Base-by-base conservation (phyloP, 1,284 basidiomycete genomes). In the Tilletia caries region DNA sequence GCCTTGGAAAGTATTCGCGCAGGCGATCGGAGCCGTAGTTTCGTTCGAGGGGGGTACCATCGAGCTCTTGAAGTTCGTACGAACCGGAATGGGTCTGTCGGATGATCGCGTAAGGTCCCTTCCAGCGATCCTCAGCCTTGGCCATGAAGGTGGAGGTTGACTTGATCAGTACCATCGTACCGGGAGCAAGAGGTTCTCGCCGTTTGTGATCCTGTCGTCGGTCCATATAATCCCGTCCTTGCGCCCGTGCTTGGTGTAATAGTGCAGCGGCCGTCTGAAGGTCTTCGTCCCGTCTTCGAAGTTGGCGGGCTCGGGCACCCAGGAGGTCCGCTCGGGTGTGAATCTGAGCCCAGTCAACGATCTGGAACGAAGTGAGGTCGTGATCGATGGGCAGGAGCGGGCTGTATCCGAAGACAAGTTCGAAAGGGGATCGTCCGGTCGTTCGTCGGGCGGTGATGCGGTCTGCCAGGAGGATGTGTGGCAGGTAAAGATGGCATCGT, bases 301-400 rank as follows among this genome's bases (percentile, higher is more conserved):
- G 23, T 29, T 54, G 52, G 13, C 52, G 52, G 12, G 52, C 52
- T 12, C 52, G 15, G 13, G 13, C 20, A 23, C 20, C 52, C 4
- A 54, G 52, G 4, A 54, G 23, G 20, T 23, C 23, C 20, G 52
- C 3, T 29, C 4, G 20, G 20, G 52, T 25, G 52, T 23, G 13
- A 23, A 54, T 13, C 5, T 3, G 18, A 13, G 13, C 25, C 52
- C 52, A 54, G 15, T 54, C 52, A 23, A 54, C 2, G 3, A 54
- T 23, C 5, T 23, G n/a, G 25, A 54, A 54, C 20, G 52, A 23
- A 4, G 4, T 54, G 52, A 54, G 13, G 3, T 54, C 52, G 52
- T 54, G 52, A 23, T 54, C 52, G 52, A 54, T 54, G 5, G 52
- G 52, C 2, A 54, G 52, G 52, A 29, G n/a, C 25, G 52, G 52